Conservation (phyloP, 257 asterid species). For the Gentiana straminea region DNA sequence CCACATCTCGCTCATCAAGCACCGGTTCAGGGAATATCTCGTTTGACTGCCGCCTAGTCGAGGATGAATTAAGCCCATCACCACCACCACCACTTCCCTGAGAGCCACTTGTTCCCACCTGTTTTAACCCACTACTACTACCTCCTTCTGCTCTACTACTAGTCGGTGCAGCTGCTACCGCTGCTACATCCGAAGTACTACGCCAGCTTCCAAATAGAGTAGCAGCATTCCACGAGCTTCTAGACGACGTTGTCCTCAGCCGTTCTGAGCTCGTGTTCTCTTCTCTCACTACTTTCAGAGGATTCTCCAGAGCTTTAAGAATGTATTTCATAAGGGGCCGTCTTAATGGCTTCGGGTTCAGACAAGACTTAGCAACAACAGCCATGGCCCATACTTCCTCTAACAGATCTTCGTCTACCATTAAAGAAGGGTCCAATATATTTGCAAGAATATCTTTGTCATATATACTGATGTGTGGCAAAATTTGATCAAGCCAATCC, state of each 20-base stretch:
- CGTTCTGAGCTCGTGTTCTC: conserved; percentile 67
- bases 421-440: conserved; percentile 74
- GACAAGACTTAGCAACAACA: conserved; percentile 82
- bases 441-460: conserved; percentile 86
- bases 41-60: conserved; percentile 56
- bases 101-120: conserved; percentile 53
- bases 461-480: conserved; percentile 63
- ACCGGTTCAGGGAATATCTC: conserved; percentile 76
- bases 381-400: conserved; percentile 99
- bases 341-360: conserved; percentile 75
- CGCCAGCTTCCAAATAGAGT: conserved; percentile 88
- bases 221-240: conserved; percentile 93
- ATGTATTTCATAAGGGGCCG: conserved; percentile 89
- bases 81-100: conserved; percentile 57
- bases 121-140: conserved; percentile 57
- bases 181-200: conserved; percentile 61
- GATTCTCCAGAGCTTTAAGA: conserved; percentile 87
- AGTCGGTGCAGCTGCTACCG: conserved; percentile 16
- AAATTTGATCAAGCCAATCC: conserved; percentile 57
- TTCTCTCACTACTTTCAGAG: conserved; percentile 83
- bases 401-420: conserved; percentile 78
- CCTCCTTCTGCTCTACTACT: conserved; percentile 37
- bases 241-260: conserved; percentile 63
- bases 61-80: conserved; percentile 39
- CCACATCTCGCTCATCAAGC: conserved; percentile 34